Evolutionary conservation across 345 rosid species (phyloP), one percentile per base, ranked within the genome.

Genomic region (Geranium brycei): DNA sequence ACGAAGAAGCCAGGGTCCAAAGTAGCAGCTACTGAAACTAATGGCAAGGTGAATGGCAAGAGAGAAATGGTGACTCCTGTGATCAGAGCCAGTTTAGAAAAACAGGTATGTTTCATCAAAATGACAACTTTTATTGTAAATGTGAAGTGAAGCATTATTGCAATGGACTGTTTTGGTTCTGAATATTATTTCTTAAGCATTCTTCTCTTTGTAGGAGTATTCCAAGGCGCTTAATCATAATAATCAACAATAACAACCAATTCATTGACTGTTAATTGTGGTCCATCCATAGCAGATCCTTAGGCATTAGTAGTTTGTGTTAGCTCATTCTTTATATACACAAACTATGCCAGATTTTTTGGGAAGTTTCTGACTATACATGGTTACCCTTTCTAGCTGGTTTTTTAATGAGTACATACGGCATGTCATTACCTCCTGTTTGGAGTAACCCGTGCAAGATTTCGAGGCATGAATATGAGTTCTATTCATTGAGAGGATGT

Each of bases 11-110:
- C 75, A 1, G 74, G 64, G 18, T 66, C 73, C 38, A 17, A 4
- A 57, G 18, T 57, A 4, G 62, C 66, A 13, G 83, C 66, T 35
- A 55, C 66, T 66, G 83, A 79, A 75, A 77, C 66, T 68, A 83
- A 82, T 76, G 91, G 88, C 60, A 79, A 78, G 64, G 59, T 71
- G 30, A 71, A 87, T 73, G 87, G 88, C 41, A 75, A 82, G 69
- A 90, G 72, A 63, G 91, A 85, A 35, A 93, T 93, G 99, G 97
- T 88, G 67, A 93, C 99, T 28, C 96, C 99, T 2, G 92, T 90
- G 41, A 84, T 93, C 61, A 83, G 99, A 71, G 95, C 96, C 28
- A 93, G 83, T 84, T 82, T 90, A 71, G 91, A 83, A 80, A 90
- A 93, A 76, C 99, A 90, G 95, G 99, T 82, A 66, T 23, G 60